Evolutionary conservation across 768 basidiomycete species (phyloP), one percentile per base, ranked within the genome.

Genomic region (Hydnomerulius pinastri): DNA sequence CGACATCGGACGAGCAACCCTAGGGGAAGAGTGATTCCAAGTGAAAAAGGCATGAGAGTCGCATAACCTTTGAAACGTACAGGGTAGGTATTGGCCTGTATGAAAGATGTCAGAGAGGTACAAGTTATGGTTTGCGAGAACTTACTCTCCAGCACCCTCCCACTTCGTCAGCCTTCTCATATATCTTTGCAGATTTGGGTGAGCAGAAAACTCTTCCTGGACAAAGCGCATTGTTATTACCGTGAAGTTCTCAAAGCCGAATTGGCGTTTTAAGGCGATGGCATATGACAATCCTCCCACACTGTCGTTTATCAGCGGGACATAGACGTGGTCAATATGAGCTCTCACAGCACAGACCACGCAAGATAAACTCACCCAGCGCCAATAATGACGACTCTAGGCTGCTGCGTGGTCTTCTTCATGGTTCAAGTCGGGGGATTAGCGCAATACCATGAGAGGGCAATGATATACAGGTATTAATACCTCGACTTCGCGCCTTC

Each of bases 141-240:
- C 77, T 54, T 48, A 81, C 79, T 52, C 77, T 68, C 79, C 80
- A 81, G 25, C 77, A 77, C 30, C 79, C 78, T 9, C 80, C 80
- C 15, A 80, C 69, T 30, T 73, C 72, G 3, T 44, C 42, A 4
- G 60, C 72, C 46, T 77, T 75, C 55, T 81, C 79, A 27, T 71
- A 77, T 17, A 81, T 74, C 80, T 80, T 52, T 41, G 10, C 20
- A 5, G 30, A 36, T 10, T 25, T 39, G 6, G 13, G 28, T 58
- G 28, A 54, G 40, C 20, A 10, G 29, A n/a, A n/a, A n/a, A 35
- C 15, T 23, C 37, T 24, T 24, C 29, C 23, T 20, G 1, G 20
- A n/a, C n/a, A 20, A 15, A 27, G 23, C 27, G 17, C 2, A 24
- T 54, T 48, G 38, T 3, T 27, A 71, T 33, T 55, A 74, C 79